Evolutionary conservation across 306 rosid genomes (phyloP).

Genomic region (Vigna mungo): DNA sequence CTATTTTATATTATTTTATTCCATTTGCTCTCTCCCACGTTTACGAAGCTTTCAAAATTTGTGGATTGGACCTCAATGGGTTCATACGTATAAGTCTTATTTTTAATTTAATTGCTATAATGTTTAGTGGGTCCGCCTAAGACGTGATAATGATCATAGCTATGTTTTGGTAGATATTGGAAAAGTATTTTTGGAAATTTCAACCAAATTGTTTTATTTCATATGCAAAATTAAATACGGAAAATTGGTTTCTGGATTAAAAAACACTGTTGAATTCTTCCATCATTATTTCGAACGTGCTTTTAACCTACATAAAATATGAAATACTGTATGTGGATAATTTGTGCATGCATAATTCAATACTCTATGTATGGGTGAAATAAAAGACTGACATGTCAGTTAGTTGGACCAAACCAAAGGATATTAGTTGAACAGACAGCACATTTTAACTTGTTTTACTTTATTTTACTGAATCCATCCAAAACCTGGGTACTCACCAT

Average conservation of each 20-base stretch:
- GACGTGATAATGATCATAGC: constrained; percentile 4
- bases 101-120: constrained; percentile 33
- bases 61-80: constrained; percentile 39
- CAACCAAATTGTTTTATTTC: background rate
- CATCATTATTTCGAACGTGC: background rate
- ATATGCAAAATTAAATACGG: too few relatives aligned
- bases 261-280: too few relatives aligned
- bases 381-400: background rate
- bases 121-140: constrained; percentile 8
- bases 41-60: constrained; percentile 22
- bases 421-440: too few relatives aligned
- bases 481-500: too few relatives aligned
- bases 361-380: background rate
- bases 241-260: background rate
- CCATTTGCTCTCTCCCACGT: constrained; percentile 8
- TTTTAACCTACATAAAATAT: background rate
- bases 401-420: too few relatives aligned
- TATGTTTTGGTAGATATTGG: background rate
- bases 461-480: too few relatives aligned
- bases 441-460: too few relatives aligned
- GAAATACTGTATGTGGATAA: background rate
- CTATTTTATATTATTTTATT: constrained; percentile 50
- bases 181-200: too few relatives aligned
- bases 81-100: constrained; percentile 24
- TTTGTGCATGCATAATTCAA: background rate